Base-by-base conservation (phyloP, 345 rosid species). In the Aquilaria malaccensis region DNA sequence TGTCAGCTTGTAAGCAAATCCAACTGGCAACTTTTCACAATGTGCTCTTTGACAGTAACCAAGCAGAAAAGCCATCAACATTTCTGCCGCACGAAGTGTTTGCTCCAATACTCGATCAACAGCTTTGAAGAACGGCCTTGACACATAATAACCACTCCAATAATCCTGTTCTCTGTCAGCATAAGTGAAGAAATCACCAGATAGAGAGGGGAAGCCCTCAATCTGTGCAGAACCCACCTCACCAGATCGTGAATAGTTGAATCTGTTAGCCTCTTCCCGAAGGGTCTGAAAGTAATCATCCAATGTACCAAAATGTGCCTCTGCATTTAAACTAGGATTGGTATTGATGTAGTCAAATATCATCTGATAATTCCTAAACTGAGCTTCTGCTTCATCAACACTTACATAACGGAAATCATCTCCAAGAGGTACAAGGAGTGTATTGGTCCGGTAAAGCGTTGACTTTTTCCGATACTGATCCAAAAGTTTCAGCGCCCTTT, bases 91-190 rank as follows among this genome's bases (percentile, higher is more conserved):
- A 69, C 95, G 96, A 53, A 94, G 89, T 3, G 93, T 82, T 45
- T 90, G 91, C 77, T 94, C 99, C 1, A 94, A 80, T 5, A 91
- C 95, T 30, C 99, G 85, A 79, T 94, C 96, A 72, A 94, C 97
- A 62, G 96, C 97, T 83, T 94, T 94, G 68, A 94, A 94, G 70
- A 94, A 90, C 54, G 99, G 99, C 69, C 99, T 86, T 48, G 99
- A 94, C 52, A 91, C 95, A 67, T 94, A 94, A 80, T 94, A 94
- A 59, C 99, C 99, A 76, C 99, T 94, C 99, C 99, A 91, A 62
- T 94, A 91, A 73, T 94, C 97, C 63, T 88, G 87, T 61, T 94
- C 77, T 71, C 97, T 73, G 68, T 94, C 99, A 56, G 99, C 80
- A 65, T 94, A 94, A 56, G 99, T 94, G 73, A 94, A 94, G 79